Evolutionary conservation across 2,329 filamentous ascomycete species (phyloP).

Genomic region (Phymatotrichopsis omnivora): DNA sequence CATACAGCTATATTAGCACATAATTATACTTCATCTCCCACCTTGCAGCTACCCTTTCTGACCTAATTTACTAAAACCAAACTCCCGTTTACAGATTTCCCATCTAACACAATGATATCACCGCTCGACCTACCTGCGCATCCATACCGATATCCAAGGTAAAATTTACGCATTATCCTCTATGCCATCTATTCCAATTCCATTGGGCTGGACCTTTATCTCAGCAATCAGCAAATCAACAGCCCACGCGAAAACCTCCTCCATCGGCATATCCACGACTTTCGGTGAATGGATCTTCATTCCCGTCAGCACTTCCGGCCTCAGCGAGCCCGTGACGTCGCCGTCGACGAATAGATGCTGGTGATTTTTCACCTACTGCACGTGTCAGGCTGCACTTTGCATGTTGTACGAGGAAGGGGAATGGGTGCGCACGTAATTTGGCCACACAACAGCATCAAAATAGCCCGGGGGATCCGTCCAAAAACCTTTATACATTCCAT

Average conservation of each 20-base stretch:
- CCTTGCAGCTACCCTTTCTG: neutral
- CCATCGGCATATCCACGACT: constrained; percentile 49
- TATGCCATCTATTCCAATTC: too few species aligned
- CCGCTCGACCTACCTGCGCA: neutral
- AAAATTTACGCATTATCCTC: too few species aligned
- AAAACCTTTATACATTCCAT: constrained; percentile 45
- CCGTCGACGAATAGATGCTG: constrained; percentile 64
- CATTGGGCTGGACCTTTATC: too few species aligned
- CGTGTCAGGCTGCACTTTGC: neutral
- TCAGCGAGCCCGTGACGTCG: constrained; percentile 50
- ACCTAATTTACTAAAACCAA: neutral
- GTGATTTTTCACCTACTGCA: constrained; percentile 47
- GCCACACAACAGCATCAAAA: constrained; percentile 91
- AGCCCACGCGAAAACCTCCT: constrained; percentile 55
- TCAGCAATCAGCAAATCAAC: constrained; percentile 49
- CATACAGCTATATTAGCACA: neutral
- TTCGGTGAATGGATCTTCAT: constrained; percentile 44
- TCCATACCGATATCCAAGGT: too few species aligned
- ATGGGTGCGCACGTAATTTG: constrained; percentile 59
- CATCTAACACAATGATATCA: neutral
- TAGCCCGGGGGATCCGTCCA: constrained; percentile 93
- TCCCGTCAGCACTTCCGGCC: constrained; percentile 42
- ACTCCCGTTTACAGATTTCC: neutral
- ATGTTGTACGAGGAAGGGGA: neutral
- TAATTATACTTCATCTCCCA: neutral